Conservation (phyloP, 2,329 filamentous ascomycete genomes). For the Colletotrichum scovillei region DNA sequence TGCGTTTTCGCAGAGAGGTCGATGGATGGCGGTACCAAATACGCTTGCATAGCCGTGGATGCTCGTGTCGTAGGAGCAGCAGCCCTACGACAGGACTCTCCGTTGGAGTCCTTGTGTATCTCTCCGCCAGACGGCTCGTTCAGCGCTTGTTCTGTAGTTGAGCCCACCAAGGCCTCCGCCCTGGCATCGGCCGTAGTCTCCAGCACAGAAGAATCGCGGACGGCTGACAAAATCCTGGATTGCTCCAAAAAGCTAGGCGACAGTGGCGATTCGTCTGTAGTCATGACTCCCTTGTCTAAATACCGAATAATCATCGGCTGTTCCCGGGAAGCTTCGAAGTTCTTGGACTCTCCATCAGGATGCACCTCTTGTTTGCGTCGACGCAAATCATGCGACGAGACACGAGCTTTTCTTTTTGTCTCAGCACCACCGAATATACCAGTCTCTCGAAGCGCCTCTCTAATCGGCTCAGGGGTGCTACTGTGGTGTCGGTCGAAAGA, state of each 20-base stretch:
- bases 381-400: background rate
- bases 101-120: background rate
- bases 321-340: too few relatives aligned
- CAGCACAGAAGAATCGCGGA: background rate
- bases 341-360: background rate
- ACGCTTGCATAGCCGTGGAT: background rate
- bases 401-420: background rate
- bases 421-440: slow-evolving; percentile 19
- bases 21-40: background rate
- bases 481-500: background rate
- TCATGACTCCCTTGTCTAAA: slow-evolving; percentile 36
- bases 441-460: slow-evolving; percentile 17
- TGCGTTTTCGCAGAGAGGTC: background rate
- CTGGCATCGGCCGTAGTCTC: background rate
- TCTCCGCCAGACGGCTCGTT: background rate
- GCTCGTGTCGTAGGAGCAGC: background rate
- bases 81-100: background rate
- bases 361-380: background rate
- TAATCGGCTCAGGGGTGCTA: slow-evolving; percentile 18
- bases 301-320: slow-evolving; percentile 33
- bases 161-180: too few relatives aligned
- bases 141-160: background rate
- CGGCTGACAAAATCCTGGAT: background rate
- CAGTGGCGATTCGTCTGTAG: background rate
- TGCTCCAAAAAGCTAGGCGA: background rate